Conservation (phyloP, 805 yeast genomes). For the Blastobotrys muscicola region DNA sequence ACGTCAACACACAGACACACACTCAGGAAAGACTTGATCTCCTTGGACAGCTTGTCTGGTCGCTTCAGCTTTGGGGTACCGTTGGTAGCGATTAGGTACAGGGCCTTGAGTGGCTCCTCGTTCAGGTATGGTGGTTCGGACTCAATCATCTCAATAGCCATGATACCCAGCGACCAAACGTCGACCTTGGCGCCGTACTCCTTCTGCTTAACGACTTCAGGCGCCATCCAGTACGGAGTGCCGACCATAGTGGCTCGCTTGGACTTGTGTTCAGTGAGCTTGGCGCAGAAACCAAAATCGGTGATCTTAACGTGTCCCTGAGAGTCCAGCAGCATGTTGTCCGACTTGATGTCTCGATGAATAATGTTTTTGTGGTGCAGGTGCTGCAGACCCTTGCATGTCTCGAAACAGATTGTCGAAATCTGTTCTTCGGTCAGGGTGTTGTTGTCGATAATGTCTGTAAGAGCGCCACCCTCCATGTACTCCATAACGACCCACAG, state of each 20-base stretch:
- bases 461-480: constrained; percentile 97
- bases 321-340: constrained; percentile 76
- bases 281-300: constrained; percentile 96
- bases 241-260: constrained; percentile 84
- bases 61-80: constrained; percentile 93
- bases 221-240: constrained; percentile 89
- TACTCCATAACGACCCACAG: constrained; percentile 98
- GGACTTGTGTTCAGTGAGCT: constrained; percentile 66
- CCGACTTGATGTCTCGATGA: constrained; percentile 95
- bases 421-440: constrained; percentile 78
- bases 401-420: constrained; percentile 82
- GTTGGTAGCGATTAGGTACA: constrained; percentile 67
- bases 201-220: constrained; percentile 71
- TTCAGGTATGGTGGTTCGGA: constrained; percentile 79
- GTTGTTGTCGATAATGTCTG: constrained; percentile 91
- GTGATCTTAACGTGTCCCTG: constrained; percentile 88
- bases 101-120: constrained; percentile 69
- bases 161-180: constrained; percentile 75
- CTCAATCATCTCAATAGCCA: constrained; percentile 83
- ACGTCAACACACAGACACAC: constrained; percentile 78
- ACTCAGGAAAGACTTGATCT: constrained; percentile 59
- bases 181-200: constrained; percentile 78
- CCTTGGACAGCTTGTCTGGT: constrained; percentile 65
- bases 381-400: constrained; percentile 83
- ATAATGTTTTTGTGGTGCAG: constrained; percentile 87